Evolutionary conservation across 2,329 filamentous ascomycete genomes (phyloP).

Genomic region (Colletotrichum acutatum): DNA sequence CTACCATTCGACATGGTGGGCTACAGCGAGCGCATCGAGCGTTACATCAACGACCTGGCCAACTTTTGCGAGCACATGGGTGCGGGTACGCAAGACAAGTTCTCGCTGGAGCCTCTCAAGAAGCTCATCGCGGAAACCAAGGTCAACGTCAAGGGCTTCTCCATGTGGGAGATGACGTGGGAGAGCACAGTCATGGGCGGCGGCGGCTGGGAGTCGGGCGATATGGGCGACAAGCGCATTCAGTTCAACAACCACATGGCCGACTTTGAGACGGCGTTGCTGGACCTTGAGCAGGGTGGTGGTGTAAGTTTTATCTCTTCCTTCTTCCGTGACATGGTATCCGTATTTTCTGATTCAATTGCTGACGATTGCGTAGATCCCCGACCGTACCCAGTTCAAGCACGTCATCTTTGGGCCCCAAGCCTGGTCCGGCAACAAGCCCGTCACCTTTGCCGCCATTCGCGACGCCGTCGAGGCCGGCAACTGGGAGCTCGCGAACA

Average conservation of each 20-base stretch:
- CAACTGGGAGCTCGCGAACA: constrained; percentile 76
- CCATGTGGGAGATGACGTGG: constrained; percentile 83
- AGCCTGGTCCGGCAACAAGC: constrained; percentile 75
- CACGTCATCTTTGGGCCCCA: constrained; percentile 91
- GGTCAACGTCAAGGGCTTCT: constrained; percentile 71
- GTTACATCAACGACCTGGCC: constrained; percentile 72
- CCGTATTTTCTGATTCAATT: constrained; percentile 21
- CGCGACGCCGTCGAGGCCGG: constrained; percentile 79
- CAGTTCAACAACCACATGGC: constrained; percentile 84
- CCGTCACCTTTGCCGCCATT: constrained; percentile 72
- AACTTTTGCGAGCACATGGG: constrained; percentile 29
- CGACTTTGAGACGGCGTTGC: constrained; percentile 82
- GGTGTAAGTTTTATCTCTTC: constrained; percentile 67
- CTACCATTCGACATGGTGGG: constrained; percentile 82
- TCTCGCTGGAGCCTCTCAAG: constrained; percentile 67
- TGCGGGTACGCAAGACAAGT: constrained; percentile 68
- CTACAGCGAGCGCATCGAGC: constrained; percentile 74
- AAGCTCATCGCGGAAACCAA: constrained; percentile 72
- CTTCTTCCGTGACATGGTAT: constrained; percentile 5
- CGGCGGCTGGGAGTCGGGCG: constrained; percentile 80
- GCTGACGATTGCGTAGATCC: constrained; percentile 63
- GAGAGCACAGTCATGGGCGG: constrained; percentile 75
- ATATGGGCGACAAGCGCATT: constrained; percentile 74
- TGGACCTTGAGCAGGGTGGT: constrained; percentile 78
- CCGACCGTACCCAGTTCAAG: constrained; percentile 91